Evolutionary conservation across 352 stramenopile genomes (phyloP), one percentile per base, ranked within the genome.

Genomic region (Phytophthora melonis): DNA sequence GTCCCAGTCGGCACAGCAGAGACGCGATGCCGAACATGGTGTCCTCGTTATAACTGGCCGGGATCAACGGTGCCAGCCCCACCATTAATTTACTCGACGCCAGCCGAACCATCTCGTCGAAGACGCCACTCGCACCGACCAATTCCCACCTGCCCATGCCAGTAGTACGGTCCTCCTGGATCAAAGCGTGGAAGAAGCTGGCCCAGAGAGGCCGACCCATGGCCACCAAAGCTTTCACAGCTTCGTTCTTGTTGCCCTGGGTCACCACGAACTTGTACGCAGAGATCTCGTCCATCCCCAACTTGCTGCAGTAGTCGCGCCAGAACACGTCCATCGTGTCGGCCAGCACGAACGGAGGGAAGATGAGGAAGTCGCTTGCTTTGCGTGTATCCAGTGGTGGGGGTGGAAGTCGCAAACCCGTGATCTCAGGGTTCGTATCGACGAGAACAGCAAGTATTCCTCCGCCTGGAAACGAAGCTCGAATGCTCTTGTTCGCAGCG

Each of bases 11-110:
- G 47, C 54, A 60, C 16, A 60, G 19, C 16, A 47, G 3, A 3
- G 54, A 60, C 27, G 54, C 18, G 16, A 60, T 30, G 2, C 54
- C 54, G 36, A 60, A 60, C 30, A 60, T 60, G 30, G 27, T 60
- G 14, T 23, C 5, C 18, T 60, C 10, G 16, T 60, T 47, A 30
- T 27, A 47, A 18, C 13, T 47, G 6, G 16, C 30, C 9, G n/a
- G 16, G 16, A 53, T 25, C 8, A n/a, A 25, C 18, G 16, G 45
- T 16, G 10, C 45, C 14, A 47, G 39, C 10, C 54, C 54, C 5
- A 30, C 16, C 54, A 60, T 1, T 30, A 60, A 27, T 10, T 43
- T 60, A n/a, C 19, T 36, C 11, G 30, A 25, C 9, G 54, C 54
- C 30, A 45, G 7, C 16, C 9, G 14, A 8, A 45, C 19, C 45